A percentile compares a stretch with the other conserved stretches of the same genome.
These are phyloP conservation scores for Fraxinus paxiana DNA, from an alignment of 305 asterid genomes.

Conservation along the genomic window DNA sequence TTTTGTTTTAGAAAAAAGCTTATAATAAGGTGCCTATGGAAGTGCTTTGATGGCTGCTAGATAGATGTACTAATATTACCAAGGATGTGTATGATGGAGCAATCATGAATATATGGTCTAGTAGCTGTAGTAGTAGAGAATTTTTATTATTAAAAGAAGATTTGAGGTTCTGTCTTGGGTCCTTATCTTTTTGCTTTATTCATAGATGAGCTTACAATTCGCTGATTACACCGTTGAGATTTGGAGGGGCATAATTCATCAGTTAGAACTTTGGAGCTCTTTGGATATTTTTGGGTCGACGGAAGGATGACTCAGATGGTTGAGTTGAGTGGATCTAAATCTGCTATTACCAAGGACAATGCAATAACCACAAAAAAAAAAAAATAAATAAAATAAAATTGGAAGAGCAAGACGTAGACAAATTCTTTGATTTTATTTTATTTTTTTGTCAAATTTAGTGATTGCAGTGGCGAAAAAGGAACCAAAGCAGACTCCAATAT, in stretches of 20 bases:
- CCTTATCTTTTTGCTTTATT: neutral
- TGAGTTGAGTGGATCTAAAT: neutral
- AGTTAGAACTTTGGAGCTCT: neutral
- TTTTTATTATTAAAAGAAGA: neutral
- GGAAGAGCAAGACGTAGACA: neutral
- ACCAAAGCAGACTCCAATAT: neutral
- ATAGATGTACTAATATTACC: neutral
- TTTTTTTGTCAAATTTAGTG: neutral
- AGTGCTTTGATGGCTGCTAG: neutral
- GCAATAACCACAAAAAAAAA: neutral
- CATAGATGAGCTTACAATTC: neutral
- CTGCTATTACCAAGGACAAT: neutral
- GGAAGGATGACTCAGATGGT: neutral
- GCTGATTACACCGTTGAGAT: neutral
- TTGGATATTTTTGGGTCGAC: neutral
- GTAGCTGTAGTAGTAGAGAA: neutral
- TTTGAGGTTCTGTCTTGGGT: neutral
- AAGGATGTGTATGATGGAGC: neutral
- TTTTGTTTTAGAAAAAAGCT: neutral
- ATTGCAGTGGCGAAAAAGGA: neutral
- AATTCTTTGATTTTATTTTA: neutral
- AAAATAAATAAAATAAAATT: neutral
- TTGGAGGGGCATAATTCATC: neutral
- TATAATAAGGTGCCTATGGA: neutral
- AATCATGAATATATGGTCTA: neutral